Evolutionary conservation across 78 protist genomes (phyloP), one percentile per base, ranked within the genome.

Genomic region (Neovahlkampfia damariscottae): DNA sequence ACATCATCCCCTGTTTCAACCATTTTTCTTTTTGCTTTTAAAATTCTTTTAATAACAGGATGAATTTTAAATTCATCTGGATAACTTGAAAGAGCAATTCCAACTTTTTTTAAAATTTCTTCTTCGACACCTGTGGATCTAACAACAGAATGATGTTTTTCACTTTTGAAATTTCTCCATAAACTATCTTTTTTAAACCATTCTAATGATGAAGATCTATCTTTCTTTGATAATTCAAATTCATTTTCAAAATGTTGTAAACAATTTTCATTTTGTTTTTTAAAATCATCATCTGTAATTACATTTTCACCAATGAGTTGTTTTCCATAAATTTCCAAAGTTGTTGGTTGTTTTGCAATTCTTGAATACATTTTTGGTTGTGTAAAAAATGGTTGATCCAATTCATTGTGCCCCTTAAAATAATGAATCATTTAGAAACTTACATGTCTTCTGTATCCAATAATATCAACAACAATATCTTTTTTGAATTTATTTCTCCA

Each of bases 381-480:
- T n/a, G 98, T 94, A 89, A 94, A 92, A 70, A 80, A 50, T 62
- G 99, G 97, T 79, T 94, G 86, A 79, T 96, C 99, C 1, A 79
- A 38, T 86, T 93, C 97, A 85, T 96, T 93, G 89, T 94, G 97
- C 10, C 99, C n/a, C n/a, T n/a, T n/a, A n/a, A n/a, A n/a, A n/a
- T n/a, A n/a, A n/a, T n/a, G n/a, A n/a, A n/a, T n/a, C n/a, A n/a
- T n/a, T n/a, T n/a, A n/a, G n/a, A n/a, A n/a, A n/a, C n/a, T n/a
- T n/a, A n/a, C 99, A 38, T 70, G 77, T 28, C 86, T 70, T 28
- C 97, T 77, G 89, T 88, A 94, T 78, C 98, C 82, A 37, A 92
- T 89, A n/a, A 92, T 76, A 78, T 95, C 96, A 29, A 95, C 74
- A 58, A 95, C 83, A 8, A 88, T 92, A 35, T 91, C 94, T 38